These are phyloP conservation scores for Botrytis fragariae DNA, from an alignment of 2,329 filamentous ascomycete species.

Conservation along the genomic window DNA sequence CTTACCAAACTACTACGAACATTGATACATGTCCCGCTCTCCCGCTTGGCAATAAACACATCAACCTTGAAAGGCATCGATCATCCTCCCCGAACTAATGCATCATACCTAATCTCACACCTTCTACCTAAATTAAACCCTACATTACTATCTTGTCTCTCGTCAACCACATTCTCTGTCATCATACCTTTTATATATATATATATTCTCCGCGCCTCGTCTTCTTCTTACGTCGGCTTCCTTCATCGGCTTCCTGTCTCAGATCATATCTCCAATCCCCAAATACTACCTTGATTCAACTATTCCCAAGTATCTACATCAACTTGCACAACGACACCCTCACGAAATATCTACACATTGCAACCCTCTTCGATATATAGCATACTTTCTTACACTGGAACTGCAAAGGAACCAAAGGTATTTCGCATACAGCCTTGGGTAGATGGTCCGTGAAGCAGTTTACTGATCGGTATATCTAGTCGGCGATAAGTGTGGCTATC, in stretches of 20 bases:
- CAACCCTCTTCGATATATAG: constrained; percentile 1
- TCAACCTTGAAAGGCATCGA: constrained; percentile 24
- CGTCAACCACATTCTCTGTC: constrained; percentile 10
- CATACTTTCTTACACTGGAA: constrained; percentile 23
- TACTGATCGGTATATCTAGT: constrained; percentile 27
- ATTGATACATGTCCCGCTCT: constrained; percentile 12
- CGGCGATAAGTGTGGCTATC: constrained; percentile 31
- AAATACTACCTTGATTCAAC: constrained; percentile 15
- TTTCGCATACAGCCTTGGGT: not conserved
- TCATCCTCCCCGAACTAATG: constrained; percentile 30
- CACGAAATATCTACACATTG: not conserved
- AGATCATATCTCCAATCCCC: constrained; percentile 28
- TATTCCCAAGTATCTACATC: constrained; percentile 14
- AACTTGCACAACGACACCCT: constrained; percentile 1
- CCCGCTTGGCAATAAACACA: constrained; percentile 21
- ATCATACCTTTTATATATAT: constrained; percentile 24
- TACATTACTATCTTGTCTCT: constrained; percentile 21
- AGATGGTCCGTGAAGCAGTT: constrained; percentile 13
- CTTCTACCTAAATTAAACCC: constrained; percentile 14
- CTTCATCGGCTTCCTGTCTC: constrained; percentile 30
- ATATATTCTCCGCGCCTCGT: constrained; percentile 32
- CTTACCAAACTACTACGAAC: constrained; percentile 3
- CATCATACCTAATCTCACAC: constrained; percentile 36
- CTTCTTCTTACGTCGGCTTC: constrained; percentile 23
- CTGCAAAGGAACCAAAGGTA: constrained; percentile 27